Evolutionary conservation across 768 basidiomycete species (phyloP).

Genomic region (Tylopilus subfusipes): DNA sequence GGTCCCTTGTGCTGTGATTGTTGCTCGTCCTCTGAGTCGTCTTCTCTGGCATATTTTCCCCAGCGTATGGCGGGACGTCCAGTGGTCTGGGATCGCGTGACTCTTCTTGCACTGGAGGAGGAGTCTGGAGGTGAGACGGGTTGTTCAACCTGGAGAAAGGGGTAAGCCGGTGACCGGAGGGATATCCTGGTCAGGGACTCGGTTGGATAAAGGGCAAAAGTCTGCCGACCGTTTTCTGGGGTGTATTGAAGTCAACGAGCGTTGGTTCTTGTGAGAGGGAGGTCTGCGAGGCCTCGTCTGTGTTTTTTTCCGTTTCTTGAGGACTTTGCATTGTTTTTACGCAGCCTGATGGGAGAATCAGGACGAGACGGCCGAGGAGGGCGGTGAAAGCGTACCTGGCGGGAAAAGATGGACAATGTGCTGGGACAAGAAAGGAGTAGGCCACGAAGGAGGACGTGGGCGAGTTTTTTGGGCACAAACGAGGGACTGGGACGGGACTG

Average conservation of each 20-base stretch:
- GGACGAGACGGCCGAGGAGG: constrained; percentile 1
- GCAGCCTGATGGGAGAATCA: constrained; percentile 30
- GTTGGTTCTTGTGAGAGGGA: constrained; percentile 19
- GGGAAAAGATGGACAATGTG: background rate
- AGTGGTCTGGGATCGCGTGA: constrained; percentile 35
- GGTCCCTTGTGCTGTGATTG: constrained; percentile 10
- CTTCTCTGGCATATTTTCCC: constrained; percentile 32
- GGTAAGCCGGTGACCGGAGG: constrained; percentile 21
- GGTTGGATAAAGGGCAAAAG: constrained; percentile 31
- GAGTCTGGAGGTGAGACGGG: constrained; percentile 24
- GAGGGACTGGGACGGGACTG: constrained; percentile 11
- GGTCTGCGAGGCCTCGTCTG: constrained; percentile 7
- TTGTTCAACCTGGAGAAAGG: constrained; percentile 24
- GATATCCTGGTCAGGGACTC: constrained; percentile 26
- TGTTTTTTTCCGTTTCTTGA: constrained; percentile 21
- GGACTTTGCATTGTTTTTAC: constrained; percentile 33
- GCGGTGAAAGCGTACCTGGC: constrained; percentile 12
- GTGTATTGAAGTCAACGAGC: constrained; percentile 23
- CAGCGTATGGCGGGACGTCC: constrained; percentile 33
- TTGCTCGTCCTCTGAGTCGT: constrained; percentile 27
- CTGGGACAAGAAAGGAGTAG: background rate
- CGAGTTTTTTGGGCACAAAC: constrained; percentile 15
- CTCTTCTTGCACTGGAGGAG: constrained; percentile 21
- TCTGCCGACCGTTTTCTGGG: constrained; percentile 29
- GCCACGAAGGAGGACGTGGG: constrained; percentile 7